Conservation (phyloP, 176 grass and related monocot species). For the Tuctoria greenei region DNA sequence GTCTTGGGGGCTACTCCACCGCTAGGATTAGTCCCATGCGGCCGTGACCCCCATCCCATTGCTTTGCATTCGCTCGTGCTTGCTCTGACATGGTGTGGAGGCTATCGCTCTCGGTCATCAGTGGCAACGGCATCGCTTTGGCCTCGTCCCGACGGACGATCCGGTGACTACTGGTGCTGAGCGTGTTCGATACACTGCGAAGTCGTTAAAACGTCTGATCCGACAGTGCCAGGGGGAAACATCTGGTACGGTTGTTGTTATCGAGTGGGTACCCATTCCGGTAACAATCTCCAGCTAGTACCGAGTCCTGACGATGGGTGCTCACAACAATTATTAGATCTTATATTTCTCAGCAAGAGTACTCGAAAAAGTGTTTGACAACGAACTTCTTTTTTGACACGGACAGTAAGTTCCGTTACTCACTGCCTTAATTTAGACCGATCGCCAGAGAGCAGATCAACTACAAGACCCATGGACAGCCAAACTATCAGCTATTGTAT, state of each 20-base stretch:
- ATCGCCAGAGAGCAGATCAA: too few relatives aligned
- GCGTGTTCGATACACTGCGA: too few relatives aligned
- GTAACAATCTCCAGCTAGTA: background rate
- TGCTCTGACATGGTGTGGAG: conserved; percentile 22
- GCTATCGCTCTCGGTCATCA: background rate
- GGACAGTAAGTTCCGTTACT: too few relatives aligned
- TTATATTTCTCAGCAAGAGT: background rate
- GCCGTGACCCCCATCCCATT: background rate
- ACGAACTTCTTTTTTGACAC: too few relatives aligned
- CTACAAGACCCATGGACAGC: too few relatives aligned
- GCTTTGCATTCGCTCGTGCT: conserved; percentile 20
- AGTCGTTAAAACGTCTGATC: background rate
- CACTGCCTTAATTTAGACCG: too few relatives aligned
- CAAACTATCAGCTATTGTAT: too few relatives aligned
- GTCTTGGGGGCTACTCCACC: conserved; percentile 27
- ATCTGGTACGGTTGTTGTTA: background rate
- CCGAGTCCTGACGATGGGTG: background rate
- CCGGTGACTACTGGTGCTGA: too few relatives aligned
- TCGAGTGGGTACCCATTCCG: conserved; percentile 6
- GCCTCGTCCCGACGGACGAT: background rate
- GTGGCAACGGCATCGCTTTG: background rate
- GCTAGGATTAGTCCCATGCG: background rate
- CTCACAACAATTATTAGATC: conserved; percentile 3
- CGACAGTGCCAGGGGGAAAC: background rate
- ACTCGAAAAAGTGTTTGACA: background rate